A percentile compares a stretch with the other conserved stretches of the same genome.
Conservation (phyloP, 2,329 filamentous ascomycete species). For the Cercospora sojina region DNA sequence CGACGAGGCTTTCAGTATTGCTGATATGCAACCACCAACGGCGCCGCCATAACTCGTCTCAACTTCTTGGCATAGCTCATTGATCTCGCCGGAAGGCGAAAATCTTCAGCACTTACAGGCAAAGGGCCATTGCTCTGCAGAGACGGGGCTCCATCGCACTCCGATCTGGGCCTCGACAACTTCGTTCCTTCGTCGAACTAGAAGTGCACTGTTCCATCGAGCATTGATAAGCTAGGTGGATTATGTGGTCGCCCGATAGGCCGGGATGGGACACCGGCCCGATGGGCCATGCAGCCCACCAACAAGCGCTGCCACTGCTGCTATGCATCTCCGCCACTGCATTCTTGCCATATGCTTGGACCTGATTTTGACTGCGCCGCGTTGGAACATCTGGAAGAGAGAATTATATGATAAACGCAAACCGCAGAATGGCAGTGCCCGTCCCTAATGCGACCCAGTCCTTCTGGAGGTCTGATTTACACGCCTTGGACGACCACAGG, state of each 20-base stretch:
- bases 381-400: background rate
- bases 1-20: slow-evolving; percentile 23
- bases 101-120: background rate
- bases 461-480: slow-evolving; percentile 47
- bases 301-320: background rate
- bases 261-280: slow-evolving; percentile 6
- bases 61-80: background rate
- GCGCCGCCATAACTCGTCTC: background rate
- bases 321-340: background rate
- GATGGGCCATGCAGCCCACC: slow-evolving; percentile 2
- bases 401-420: background rate
- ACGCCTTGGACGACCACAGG: slow-evolving; percentile 55
- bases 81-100: background rate
- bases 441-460: slow-evolving; percentile 31
- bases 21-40: slow-evolving; percentile 6
- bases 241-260: slow-evolving; percentile 5
- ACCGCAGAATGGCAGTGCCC: slow-evolving; percentile 20
- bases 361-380: background rate
- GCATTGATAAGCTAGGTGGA: background rate
- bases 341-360: background rate
- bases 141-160: background rate
- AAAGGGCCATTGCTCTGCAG: background rate
- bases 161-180: background rate
- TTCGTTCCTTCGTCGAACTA: background rate
- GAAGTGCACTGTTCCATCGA: background rate